A percentile compares a stretch with the other conserved stretches of the same genome.
phyloP scores from a whole-genome alignment of 2,329 filamentous ascomycete genomes.

The Apiospora koreana region DNA sequence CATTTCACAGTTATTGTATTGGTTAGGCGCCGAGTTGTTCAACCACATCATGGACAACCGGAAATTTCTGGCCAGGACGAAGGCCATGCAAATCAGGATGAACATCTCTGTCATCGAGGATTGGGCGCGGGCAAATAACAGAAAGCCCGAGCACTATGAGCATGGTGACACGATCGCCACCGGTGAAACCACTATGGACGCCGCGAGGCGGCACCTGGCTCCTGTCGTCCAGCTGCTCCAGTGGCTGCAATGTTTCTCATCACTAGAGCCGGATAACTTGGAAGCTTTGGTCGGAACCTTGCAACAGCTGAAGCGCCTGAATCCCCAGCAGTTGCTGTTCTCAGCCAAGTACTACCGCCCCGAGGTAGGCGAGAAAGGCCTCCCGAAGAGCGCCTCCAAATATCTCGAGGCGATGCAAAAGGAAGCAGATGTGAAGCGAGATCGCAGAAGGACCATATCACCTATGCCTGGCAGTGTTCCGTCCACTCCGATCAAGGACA shows the following conservation, averaged over 20 bases:
- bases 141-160: conserved; percentile 93
- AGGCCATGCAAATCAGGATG: conserved; percentile 99
- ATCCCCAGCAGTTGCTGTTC: conserved; percentile 86
- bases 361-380: conserved; percentile 90
- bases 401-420: conserved; percentile 81
- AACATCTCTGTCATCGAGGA: conserved; percentile 95
- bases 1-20: conserved; percentile 89
- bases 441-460: conserved; percentile 49
- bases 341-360: conserved; percentile 90
- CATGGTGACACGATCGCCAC: conserved; percentile 83
- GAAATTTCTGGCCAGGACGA: conserved; percentile 91
- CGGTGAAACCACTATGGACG: conserved; percentile 84
- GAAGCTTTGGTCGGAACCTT: conserved; percentile 87
- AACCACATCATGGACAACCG: conserved; percentile 97
- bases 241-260: conserved; percentile 98
- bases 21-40: conserved; percentile 94
- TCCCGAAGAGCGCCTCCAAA: conserved; percentile 86
- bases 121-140: conserved; percentile 91
- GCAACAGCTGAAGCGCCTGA: conserved; percentile 83
- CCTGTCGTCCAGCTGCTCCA: conserved; percentile 93
- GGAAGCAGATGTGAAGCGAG: conserved; percentile 64
- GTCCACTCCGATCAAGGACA: conserved; percentile 37
- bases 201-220: conserved; percentile 79
- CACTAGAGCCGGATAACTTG: conserved; percentile 79
- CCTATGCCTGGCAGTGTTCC: conserved; percentile 31